These are phyloP conservation scores for Nitzschia sp. DNA, from an alignment of 108 stramenopile species.

Conservation along the genomic window DNA sequence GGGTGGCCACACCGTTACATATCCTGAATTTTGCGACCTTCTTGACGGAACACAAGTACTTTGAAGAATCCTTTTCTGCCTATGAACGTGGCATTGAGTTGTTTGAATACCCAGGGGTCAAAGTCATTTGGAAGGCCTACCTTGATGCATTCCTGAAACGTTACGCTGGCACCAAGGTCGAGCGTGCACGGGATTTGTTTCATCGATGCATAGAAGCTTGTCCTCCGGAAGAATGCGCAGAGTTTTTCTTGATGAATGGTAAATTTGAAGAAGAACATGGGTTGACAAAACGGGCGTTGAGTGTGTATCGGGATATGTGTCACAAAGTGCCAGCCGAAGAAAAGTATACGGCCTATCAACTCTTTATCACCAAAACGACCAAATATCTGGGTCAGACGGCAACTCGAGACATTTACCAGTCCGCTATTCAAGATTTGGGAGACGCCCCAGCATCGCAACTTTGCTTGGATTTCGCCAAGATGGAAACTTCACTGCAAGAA, in stretches of 20 bases:
- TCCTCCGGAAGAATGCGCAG: constrained; percentile 84
- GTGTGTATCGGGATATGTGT: constrained; percentile 89
- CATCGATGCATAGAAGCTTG: constrained; percentile 88
- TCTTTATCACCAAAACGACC: constrained; percentile 91
- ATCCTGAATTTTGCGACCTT: constrained; percentile 93
- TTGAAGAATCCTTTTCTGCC: constrained; percentile 93
- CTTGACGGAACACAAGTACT: constrained; percentile 92
- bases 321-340: constrained; percentile 80
- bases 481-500: constrained; percentile 93
- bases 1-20: constrained; percentile 94
- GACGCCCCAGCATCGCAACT: constrained; percentile 80
- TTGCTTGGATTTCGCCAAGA: constrained; percentile 92
- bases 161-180: constrained; percentile 93
- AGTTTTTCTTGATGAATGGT: constrained; percentile 91
- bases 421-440: constrained; percentile 83
- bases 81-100: constrained; percentile 89
- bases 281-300: constrained; percentile 89
- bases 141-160: constrained; percentile 84
- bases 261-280: constrained; percentile 95
- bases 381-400: constrained; percentile 87
- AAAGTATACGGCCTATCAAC: constrained; percentile 83
- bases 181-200: constrained; percentile 92
- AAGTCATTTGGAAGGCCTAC: constrained; percentile 90
- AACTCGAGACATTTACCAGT: constrained; percentile 91
- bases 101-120: constrained; percentile 92